These are phyloP conservation scores for Thalassiosira hispida DNA, from an alignment of 352 stramenopile genomes.

Conservation along the genomic window DNA sequence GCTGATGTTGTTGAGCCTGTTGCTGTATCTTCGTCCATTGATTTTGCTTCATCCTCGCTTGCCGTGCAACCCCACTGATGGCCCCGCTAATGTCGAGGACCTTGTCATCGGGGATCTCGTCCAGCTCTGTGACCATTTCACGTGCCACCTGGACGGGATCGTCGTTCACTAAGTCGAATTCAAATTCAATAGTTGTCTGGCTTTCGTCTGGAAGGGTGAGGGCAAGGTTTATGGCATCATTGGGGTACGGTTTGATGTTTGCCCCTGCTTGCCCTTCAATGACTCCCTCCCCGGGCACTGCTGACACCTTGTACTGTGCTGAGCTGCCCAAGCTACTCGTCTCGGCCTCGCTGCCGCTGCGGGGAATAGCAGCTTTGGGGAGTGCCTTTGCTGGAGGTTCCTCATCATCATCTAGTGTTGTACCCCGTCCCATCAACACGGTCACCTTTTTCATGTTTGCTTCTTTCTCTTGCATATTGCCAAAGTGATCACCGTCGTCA, in stretches of 20 bases:
- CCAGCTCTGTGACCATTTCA: slow-evolving; percentile 92
- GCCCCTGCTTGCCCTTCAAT: slow-evolving; percentile 17
- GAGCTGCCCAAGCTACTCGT: slow-evolving; percentile 27
- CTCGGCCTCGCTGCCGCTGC: slow-evolving; percentile 31
- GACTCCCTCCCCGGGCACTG: slow-evolving; percentile 19
- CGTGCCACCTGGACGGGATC: slow-evolving; percentile 93
- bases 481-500: slow-evolving; percentile 70
- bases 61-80: slow-evolving; percentile 83
- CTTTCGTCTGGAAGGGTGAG: slow-evolving; percentile 88
- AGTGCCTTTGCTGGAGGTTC: slow-evolving; percentile 26
- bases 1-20: slow-evolving; percentile 22
- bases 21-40: slow-evolving; percentile 46
- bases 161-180: slow-evolving; percentile 94
- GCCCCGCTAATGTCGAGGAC: slow-evolving; percentile 94
- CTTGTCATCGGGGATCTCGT: slow-evolving; percentile 90
- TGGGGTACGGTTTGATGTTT: slow-evolving; percentile 57
- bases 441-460: slow-evolving; percentile 92
- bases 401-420: slow-evolving; percentile 86
- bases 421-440: slow-evolving; percentile 90
- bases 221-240: slow-evolving; percentile 77
- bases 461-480: slow-evolving; percentile 89
- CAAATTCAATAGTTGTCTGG: slow-evolving; percentile 96
- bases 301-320: slow-evolving; percentile 37
- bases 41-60: slow-evolving; percentile 73
- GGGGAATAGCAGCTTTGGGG: slow-evolving; percentile 15